Conservation (phyloP, 1,284 basidiomycete genomes). For the Bothia castanella region DNA sequence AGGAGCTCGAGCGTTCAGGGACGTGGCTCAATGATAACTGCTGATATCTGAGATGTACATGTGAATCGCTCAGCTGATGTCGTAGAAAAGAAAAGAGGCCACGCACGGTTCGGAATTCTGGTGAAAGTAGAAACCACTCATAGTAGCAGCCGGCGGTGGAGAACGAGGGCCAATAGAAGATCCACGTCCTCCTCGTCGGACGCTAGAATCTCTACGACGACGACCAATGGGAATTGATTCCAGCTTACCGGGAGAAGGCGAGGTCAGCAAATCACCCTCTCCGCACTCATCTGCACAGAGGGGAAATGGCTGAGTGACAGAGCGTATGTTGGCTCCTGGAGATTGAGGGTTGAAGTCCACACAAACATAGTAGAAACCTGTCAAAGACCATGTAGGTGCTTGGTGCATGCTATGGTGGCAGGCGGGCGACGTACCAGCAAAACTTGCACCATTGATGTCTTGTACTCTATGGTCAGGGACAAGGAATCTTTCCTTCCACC, state of each 20-base stretch:
- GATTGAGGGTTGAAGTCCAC: constrained; percentile 67
- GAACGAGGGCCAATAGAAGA: constrained; percentile 41
- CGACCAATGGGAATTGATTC: constrained; percentile 36
- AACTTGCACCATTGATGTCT: constrained; percentile 94
- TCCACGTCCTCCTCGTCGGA: constrained; percentile 37
- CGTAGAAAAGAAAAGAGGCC: constrained; percentile 5
- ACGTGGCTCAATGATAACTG: constrained; percentile 59
- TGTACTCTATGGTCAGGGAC: constrained; percentile 91
- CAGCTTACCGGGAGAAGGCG: constrained; percentile 31
- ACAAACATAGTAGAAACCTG: constrained; percentile 86
- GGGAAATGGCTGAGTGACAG: constrained; percentile 33
- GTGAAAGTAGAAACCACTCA: constrained; percentile 94
- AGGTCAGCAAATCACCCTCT: constrained; percentile 22
- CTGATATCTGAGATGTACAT: constrained; percentile 49
- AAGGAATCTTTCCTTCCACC: constrained; percentile 95
- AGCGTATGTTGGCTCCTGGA: constrained; percentile 34
- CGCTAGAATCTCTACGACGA: constrained; percentile 46
- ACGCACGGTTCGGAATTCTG: constrained; percentile 84
- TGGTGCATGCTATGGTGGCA: neutral
- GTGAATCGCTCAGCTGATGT: constrained; percentile 16
- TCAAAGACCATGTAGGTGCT: constrained; percentile 3
- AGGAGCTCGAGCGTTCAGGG: constrained; percentile 52
- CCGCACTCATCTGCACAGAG: constrained; percentile 33
- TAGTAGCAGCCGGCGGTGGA: constrained; percentile 55
- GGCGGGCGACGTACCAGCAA: constrained; percentile 65